phyloP scores from a whole-genome alignment of 306 rosid genomes.

The Quercus aquifolioides region DNA sequence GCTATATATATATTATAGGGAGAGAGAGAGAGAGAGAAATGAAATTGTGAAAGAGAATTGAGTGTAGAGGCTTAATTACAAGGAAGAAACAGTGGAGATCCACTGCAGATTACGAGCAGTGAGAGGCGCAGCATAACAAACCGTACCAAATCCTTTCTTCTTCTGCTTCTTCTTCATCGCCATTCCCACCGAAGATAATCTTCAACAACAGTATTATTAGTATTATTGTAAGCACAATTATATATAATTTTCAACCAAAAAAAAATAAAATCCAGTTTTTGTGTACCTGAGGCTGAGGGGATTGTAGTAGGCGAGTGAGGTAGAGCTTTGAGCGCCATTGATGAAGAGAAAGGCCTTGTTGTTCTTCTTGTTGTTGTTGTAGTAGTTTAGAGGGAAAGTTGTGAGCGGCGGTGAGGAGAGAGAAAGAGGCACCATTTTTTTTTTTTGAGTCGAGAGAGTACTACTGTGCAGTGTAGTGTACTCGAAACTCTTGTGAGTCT shows the following conservation, averaged over 20 bases:
- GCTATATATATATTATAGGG: not conserved
- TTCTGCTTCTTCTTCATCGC: slow-evolving; percentile 20
- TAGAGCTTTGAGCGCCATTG: not conserved
- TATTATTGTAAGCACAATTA: too few species aligned
- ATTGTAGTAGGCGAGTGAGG: not conserved
- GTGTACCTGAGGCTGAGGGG: not conserved
- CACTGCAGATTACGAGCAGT: slow-evolving; percentile 51
- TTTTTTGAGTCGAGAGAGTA: too few species aligned
- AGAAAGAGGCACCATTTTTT: not conserved
- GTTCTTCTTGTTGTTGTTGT: not conserved
- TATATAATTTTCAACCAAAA: too few species aligned
- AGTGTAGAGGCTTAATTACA: slow-evolving; percentile 30
- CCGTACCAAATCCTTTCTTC: slow-evolving; percentile 29
- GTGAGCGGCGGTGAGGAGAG: not conserved
- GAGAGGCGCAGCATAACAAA: slow-evolving; percentile 57
- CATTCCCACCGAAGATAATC: slow-evolving; percentile 33
- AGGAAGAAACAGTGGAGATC: slow-evolving; percentile 58
- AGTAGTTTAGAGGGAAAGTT: not conserved
- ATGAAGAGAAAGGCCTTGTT: not conserved
- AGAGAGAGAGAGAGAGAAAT: not conserved
- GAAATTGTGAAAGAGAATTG: not conserved
- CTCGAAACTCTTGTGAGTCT: too few species aligned
- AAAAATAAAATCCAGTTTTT: not conserved
- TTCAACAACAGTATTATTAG: not conserved
- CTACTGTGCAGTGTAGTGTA: too few species aligned